Conservation (phyloP, 1,139 yeast species). For the Candida dubliniensis region DNA sequence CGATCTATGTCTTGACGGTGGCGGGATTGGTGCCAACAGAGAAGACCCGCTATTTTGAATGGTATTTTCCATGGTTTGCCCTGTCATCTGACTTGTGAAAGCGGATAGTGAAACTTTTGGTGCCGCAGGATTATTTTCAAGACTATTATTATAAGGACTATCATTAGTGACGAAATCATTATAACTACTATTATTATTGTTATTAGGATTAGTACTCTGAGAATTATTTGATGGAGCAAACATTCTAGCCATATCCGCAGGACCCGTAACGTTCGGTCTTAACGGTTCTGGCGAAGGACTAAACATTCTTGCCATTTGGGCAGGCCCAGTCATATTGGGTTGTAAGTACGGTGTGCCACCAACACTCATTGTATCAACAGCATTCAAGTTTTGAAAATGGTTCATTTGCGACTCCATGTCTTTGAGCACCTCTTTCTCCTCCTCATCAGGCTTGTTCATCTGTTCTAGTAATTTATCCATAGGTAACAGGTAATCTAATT, state of each 20-base stretch:
- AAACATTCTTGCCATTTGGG: conserved; percentile 35
- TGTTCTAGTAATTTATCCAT: conserved; percentile 67
- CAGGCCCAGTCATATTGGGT: conserved; percentile 59
- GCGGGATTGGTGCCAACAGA: conserved; percentile 17
- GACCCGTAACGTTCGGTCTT: conserved; percentile 40
- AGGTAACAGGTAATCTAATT: conserved; percentile 61
- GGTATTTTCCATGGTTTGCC: conserved; percentile 41
- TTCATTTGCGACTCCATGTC: conserved; percentile 69
- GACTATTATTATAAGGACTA: conserved; percentile 4
- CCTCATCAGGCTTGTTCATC: conserved; percentile 46
- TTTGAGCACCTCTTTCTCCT: conserved; percentile 58
- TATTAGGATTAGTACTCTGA: background rate
- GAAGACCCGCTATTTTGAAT: conserved; percentile 25
- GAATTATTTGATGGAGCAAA: conserved; percentile 22
- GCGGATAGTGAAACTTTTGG: conserved; percentile 41
- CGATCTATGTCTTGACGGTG: conserved; percentile 40
- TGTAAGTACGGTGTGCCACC: conserved; percentile 53
- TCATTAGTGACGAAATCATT: conserved; percentile 3
- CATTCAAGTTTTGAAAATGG: conserved; percentile 60
- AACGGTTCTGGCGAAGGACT: conserved; percentile 30
- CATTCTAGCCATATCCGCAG: conserved; percentile 38
- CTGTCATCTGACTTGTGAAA: conserved; percentile 49
- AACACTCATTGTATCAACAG: conserved; percentile 64
- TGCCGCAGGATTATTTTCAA: conserved; percentile 1
- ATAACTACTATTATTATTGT: conserved; percentile 7